Evolutionary conservation across 768 basidiomycete species (phyloP).

Genomic region (Suillus occidentalis): DNA sequence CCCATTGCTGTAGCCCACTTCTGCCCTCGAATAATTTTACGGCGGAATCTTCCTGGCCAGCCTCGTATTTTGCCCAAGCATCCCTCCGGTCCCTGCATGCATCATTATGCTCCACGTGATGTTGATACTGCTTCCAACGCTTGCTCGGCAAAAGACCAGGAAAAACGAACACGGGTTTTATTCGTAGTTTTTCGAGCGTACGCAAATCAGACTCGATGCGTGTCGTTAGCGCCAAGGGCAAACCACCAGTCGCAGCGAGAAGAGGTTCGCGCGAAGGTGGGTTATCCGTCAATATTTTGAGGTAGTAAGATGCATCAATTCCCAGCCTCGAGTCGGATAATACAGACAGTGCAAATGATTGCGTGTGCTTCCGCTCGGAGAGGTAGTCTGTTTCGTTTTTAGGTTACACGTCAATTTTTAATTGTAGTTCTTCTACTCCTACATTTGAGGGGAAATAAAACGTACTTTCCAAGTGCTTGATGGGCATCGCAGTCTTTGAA

Average conservation of each 20-base stretch:
- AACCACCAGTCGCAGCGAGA: constrained; percentile 91
- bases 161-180: constrained; percentile 99
- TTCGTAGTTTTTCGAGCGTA: constrained; percentile 82
- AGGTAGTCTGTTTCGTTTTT: constrained; percentile 62
- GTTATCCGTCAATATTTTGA: constrained; percentile 73
- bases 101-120: constrained; percentile 57
- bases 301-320: constrained; percentile 93
- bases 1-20: constrained; percentile 75
- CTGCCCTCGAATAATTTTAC: constrained; percentile 81
- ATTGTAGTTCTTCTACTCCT: neutral
- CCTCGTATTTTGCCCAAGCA: constrained; percentile 94
- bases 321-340: constrained; percentile 92
- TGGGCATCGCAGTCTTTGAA: constrained; percentile 54
- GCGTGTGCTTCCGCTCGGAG: constrained; percentile 83
- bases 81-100: constrained; percentile 74
- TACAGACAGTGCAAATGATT: constrained; percentile 75
- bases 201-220: constrained; percentile 93
- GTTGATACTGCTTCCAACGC: constrained; percentile 60
- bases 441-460: neutral
- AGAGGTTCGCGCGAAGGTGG: constrained; percentile 85
- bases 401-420: constrained; percentile 2
- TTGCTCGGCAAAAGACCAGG: constrained; percentile 82
- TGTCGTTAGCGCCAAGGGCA: constrained; percentile 83
- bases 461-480: constrained; percentile 84
- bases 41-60: constrained; percentile 86